Evolutionary conservation across 345 rosid species (phyloP).

Genomic region (Citrus australasica): DNA sequence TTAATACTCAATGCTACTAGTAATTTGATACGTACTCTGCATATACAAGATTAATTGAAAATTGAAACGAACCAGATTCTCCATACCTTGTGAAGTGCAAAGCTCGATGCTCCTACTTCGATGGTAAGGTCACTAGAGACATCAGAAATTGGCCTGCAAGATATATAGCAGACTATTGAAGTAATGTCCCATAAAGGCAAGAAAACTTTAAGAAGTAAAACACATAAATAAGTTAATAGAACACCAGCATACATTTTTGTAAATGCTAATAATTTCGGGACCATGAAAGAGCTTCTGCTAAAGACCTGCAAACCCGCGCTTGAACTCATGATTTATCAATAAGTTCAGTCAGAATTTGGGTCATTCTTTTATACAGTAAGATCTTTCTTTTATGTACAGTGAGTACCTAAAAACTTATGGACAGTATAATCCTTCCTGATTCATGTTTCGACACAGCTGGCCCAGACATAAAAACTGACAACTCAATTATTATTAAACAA

Average conservation of each 20-base stretch:
- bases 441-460: conserved; percentile 33
- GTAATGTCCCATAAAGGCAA: neutral
- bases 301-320: conserved; percentile 28
- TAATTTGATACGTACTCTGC: neutral
- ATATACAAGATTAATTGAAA: neutral
- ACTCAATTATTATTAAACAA: conserved; percentile 36
- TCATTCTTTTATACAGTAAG: neutral
- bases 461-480: conserved; percentile 27
- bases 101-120: conserved; percentile 80
- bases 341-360: neutral
- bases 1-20: neutral
- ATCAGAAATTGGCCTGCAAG: conserved; percentile 92
- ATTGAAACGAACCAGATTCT: neutral
- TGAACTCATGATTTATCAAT: conserved; percentile 20
- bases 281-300: conserved; percentile 34
- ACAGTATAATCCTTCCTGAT: conserved; percentile 23
- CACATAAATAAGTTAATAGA: conserved; percentile 6
- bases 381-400: conserved; percentile 5
- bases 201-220: conserved; percentile 7
- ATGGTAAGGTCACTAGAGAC: conserved; percentile 90
- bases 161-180: conserved; percentile 15
- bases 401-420: conserved; percentile 14
- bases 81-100: conserved; percentile 88
- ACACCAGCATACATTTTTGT: conserved; percentile 36
- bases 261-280: conserved; percentile 34